phyloP scores from a whole-genome alignment of 805 yeast genomes.

The Schwanniomyces sp. region DNA sequence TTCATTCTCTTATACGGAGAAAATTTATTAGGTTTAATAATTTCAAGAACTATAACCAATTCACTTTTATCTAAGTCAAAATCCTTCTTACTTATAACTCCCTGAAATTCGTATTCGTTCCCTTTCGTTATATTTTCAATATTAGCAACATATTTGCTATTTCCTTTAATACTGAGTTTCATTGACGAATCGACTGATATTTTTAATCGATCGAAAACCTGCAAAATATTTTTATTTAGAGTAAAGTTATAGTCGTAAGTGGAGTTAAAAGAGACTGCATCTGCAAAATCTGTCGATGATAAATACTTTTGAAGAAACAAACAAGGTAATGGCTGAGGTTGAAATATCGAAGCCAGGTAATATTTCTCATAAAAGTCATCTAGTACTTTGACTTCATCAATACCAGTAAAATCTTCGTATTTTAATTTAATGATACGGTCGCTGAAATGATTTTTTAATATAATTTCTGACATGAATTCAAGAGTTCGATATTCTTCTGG shows the following conservation, averaged over 20 bases:
- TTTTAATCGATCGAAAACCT: slow-evolving; percentile 17
- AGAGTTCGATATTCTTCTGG: neutral
- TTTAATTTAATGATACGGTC: neutral
- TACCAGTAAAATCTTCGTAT: neutral
- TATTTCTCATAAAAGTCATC: slow-evolving; percentile 1
- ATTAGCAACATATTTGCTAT: slow-evolving; percentile 29
- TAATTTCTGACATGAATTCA: neutral
- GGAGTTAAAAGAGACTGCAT: neutral
- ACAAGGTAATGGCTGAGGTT: slow-evolving; percentile 1
- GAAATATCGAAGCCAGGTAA: neutral
- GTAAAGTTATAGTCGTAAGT: neutral
- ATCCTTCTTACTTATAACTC: slow-evolving; percentile 1
- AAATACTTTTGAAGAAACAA: slow-evolving; percentile 2
- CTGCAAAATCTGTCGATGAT: slow-evolving; percentile 5
- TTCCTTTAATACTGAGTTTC: slow-evolving; percentile 14
- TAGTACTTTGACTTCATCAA: neutral
- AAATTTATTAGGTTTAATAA: slow-evolving; percentile 25
- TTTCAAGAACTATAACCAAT: slow-evolving; percentile 18
- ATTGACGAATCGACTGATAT: slow-evolving; percentile 9
- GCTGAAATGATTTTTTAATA: neutral
- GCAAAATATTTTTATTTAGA: slow-evolving; percentile 12
- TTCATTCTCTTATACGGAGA: slow-evolving; percentile 18
- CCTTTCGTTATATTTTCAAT: slow-evolving; percentile 8
- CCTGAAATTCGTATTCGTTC: neutral
- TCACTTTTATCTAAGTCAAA: slow-evolving; percentile 1